Percentiles rank a stretch among this genome's conserved stretches.
Evolutionary conservation across 768 basidiomycete species (phyloP).

Genomic region (Tylopilus vinaceipallidus): DNA sequence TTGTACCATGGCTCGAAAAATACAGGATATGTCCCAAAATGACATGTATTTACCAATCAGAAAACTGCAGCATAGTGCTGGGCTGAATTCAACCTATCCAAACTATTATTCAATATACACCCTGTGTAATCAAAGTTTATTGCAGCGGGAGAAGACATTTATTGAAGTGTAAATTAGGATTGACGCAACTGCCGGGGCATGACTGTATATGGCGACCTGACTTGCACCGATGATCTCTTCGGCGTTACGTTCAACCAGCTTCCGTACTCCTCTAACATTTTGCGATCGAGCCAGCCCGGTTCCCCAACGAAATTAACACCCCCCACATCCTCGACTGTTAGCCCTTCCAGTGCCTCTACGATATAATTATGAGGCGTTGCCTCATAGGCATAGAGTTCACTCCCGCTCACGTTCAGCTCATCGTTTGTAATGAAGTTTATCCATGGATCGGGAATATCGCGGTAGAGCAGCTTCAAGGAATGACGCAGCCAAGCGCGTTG

Average conservation of each 20-base stretch:
- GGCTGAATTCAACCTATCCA: too few species aligned
- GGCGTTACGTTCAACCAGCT: not conserved
- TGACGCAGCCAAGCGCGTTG: constrained; percentile 8
- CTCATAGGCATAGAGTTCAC: too few species aligned
- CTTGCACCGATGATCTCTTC: constrained; percentile 7
- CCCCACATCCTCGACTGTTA: constrained; percentile 4
- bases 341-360: not conserved
- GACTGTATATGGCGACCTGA: not conserved
- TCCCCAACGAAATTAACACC: constrained; percentile 1
- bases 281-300: not conserved
- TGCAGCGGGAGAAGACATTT: too few species aligned
- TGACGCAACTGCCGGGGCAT: too few species aligned
- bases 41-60: too few species aligned
- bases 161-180: too few species aligned
- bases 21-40: too few species aligned
- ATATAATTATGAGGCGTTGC: too few species aligned
- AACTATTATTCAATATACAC: too few species aligned
- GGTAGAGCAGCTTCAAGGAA: constrained; percentile 4
- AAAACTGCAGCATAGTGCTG: too few species aligned
- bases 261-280: not conserved
- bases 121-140: too few species aligned
- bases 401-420: not conserved
- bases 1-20: too few species aligned
- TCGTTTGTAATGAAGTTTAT: not conserved
- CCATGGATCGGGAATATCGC: rapidly evolving